Evolutionary conservation across 192 early-diverging fungal genomes (phyloP), one percentile per base, ranked within the genome.

Genomic region (Mortierella hygrophila): DNA sequence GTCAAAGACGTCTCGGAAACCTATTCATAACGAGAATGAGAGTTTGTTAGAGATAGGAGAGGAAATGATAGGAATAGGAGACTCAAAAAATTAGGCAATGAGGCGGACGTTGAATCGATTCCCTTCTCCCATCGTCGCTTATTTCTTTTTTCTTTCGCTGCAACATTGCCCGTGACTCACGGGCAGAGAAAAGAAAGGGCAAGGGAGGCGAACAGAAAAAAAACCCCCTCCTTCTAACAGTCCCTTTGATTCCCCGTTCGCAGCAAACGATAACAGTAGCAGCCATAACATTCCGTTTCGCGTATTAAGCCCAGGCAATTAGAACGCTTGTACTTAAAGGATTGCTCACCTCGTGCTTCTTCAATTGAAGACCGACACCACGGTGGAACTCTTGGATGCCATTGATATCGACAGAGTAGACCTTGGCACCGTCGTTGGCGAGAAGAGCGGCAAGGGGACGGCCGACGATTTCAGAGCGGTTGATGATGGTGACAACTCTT

Each of bases 351-450:
- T 94, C 89, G 82, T 97, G 94, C 80, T 92, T 94, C 82, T 90
- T 90, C 70, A 94, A 88, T 55, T 93, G 88, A 10, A 94, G 90
- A 74, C 90, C 92, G n/a, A 88, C 83, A 41, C 94, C 95, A 79
- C 96, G 95, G 69, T 92, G 91, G 76, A 96, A 96, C 65, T 93
- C 87, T 87, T 97, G 93, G 68, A 98, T 93, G 74, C 96, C 96
- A 88, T 93, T 94, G 55, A 98, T 95, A 87, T 99, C 99, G 42
- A 98, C 95, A 20, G 97, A 98, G 90, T 94, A 99, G 10, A 99
- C 98, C 85, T 95, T 97, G 77, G 98, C 99, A 46, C 99, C 99
- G 78, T 99, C 99, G 88, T 99, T 99, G 74, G 99, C 99, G 47
- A 99, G 90, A 77, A 99, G 90, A 13, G 98, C 97, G 18, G 99